Evolutionary conservation across 2,329 filamentous ascomycete genomes (phyloP), one percentile per base, ranked within the genome.

Genomic region (Elsinoe arachidis): DNA sequence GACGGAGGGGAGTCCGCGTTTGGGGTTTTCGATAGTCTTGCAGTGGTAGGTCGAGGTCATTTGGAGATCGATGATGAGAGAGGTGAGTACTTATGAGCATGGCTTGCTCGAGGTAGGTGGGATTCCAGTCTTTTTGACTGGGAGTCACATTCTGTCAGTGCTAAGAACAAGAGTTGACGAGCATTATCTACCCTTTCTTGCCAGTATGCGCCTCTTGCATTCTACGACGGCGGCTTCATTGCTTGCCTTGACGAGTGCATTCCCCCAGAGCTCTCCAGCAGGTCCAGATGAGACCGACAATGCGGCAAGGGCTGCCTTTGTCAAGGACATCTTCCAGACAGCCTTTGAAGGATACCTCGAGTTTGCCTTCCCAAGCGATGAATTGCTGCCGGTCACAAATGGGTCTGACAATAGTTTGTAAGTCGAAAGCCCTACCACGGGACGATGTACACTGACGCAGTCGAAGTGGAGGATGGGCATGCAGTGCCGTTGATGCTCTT

Each of bases 391-490:
- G 0, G 76, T 88, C 12, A 80, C 78, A 39, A 88, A 89, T 63
- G 72, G 71, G 0, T 85, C 73, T 59, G 76, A 76, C 19, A 84
- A 95, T 69, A 87, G 43, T 23, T 56, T 56, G 54, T 56, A 33
- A 49, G 54, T 41, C 19, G 15, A 15, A 9, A 21, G 9, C 6
- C 5, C 15, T 11, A 30, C 7, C 7, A 3, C n/a, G 12, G 1
- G 9, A 23, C 14, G 39, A 4, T 9, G 3, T 15, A 39, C 44
- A 12, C 58, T 65, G 30, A 63, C 49, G 9, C 3, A 1, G 23
- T 11, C 2, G 7, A 58, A 91, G 88, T 61, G 91, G 91, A 66
- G 85, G 83, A 56, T 95, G 90, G 90, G 90, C 89, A 21, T 88
- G 88, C 30, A 90, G 85, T 41, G 87, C 88, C 0, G 80, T 93